phyloP scores from a whole-genome alignment of 176 grass and related monocot genomes.

The Saccharum spontaneum region DNA sequence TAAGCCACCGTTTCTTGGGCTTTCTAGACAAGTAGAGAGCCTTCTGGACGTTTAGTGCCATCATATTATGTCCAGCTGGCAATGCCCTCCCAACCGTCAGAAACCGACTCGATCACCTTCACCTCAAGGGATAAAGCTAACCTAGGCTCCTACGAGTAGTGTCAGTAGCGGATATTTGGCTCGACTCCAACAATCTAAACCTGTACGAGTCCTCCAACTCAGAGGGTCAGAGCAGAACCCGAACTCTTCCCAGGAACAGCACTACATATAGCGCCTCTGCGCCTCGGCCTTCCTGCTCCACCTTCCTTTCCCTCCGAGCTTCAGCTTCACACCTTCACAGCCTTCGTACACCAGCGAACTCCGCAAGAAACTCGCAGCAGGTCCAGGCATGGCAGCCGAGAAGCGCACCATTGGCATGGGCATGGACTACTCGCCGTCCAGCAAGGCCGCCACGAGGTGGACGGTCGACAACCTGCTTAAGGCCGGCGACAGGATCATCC shows the following conservation, averaged over 20 bases:
- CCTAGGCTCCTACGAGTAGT: neutral
- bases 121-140: slow-evolving; percentile 34
- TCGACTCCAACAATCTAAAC: slow-evolving; percentile 22
- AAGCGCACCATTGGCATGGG: slow-evolving; percentile 57
- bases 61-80: slow-evolving; percentile 39
- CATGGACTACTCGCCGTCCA: slow-evolving; percentile 82
- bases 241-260: slow-evolving; percentile 33
- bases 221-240: slow-evolving; percentile 31
- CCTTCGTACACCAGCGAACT: neutral
- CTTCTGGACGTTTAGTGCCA: slow-evolving; percentile 18
- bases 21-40: slow-evolving; percentile 33
- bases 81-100: slow-evolving; percentile 6
- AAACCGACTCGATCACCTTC: slow-evolving; percentile 1
- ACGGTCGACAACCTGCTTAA: slow-evolving; percentile 45
- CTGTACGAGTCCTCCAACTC: neutral
- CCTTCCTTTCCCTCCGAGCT: neutral
- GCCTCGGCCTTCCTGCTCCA: neutral
- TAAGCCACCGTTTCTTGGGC: neutral
- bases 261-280: slow-evolving; percentile 22
- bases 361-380: slow-evolving; percentile 3
- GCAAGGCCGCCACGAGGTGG: slow-evolving; percentile 71
- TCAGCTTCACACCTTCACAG: neutral
- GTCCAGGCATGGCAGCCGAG: slow-evolving; percentile 18
- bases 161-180: slow-evolving; percentile 33
- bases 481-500: slow-evolving; percentile 51